Evolutionary conservation across 2,329 filamentous ascomycete species (phyloP), one percentile per base, ranked within the genome.

Genomic region (Chlorencoelia australis): DNA sequence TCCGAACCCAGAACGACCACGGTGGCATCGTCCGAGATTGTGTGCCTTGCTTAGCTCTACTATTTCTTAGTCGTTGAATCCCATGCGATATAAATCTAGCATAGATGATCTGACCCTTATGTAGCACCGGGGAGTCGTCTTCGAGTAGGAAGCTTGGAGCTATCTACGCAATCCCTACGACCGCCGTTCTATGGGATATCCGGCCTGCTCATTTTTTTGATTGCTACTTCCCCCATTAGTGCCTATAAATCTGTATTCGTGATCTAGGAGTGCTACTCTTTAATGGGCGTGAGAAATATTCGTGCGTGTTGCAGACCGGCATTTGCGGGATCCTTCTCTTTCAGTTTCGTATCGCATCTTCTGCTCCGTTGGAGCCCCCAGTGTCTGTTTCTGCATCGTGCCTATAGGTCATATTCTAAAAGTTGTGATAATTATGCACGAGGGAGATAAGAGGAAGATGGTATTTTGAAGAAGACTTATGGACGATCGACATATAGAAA

Each of bases 171-270:
- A 51, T 79, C 75, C 7, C 73, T 77, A 15, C 75, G 64, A 3
- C 75, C 75, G 2, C 71, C 65, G 25, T 60, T 51, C 73, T 74
- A 80, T 5, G 60, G 46, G 16, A 79, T 63, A 2, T 62, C 54
- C 0, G 75, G 75, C 0, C 75, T 75, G 26, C 69, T 73, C 69
- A 79, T 71, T 40, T 69, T 70, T 45, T 67, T 55, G 51, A 79
- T 65, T 3, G 75, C 74, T 0, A 73, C 68, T 2, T 68, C 65
- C 29, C 69, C 73, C 0, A 73, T 73, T 20, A 80, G 60, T 4
- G 75, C 79, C 75, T 75, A 79, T 4, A 80, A 63, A 50, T 80
- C 75, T 2, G 74, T 64, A 56, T 79, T 79, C 17, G 74, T 77
- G 51, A 79, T 73, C 74, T 73, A 79, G 2, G 71, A 63, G 52